Evolutionary conservation across 1,139 yeast genomes (phyloP).

Genomic region (Diutina neorugosa): DNA sequence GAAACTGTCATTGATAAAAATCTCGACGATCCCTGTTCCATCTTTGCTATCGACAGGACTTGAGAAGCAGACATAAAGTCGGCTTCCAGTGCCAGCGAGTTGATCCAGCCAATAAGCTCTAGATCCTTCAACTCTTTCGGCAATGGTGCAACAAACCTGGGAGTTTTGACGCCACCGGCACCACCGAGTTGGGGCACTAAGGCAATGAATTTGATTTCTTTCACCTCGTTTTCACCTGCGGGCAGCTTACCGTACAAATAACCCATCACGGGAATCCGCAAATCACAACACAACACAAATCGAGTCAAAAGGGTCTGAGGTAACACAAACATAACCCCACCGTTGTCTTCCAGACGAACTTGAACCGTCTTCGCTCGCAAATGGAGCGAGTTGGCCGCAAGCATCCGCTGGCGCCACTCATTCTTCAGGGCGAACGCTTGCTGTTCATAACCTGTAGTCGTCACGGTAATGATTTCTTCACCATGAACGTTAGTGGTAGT

Average conservation of each 20-base stretch:
- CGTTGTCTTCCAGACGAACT: constrained; percentile 25
- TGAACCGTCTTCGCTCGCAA: constrained; percentile 67
- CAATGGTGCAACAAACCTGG: constrained; percentile 18
- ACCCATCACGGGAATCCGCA: constrained; percentile 76
- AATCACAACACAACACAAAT: constrained; percentile 72
- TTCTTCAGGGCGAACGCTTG: constrained; percentile 72
- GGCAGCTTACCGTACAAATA: constrained; percentile 71
- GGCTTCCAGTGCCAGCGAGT: constrained; percentile 57
- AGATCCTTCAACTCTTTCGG: constrained; percentile 27
- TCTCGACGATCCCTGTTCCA: constrained; percentile 21
- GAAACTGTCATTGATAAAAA: constrained; percentile 55
- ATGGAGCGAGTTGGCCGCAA: constrained; percentile 63
- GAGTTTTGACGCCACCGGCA: constrained; percentile 51
- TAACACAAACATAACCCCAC: constrained; percentile 51
- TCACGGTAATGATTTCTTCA: constrained; percentile 87
- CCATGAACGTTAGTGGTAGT: constrained; percentile 89
- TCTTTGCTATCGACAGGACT: constrained; percentile 46
- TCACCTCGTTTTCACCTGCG: constrained; percentile 52
- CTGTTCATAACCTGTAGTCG: constrained; percentile 84
- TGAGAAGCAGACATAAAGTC: constrained; percentile 60
- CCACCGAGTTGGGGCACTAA: constrained; percentile 86
- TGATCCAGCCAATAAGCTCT: constrained; percentile 71
- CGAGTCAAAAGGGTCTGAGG: constrained; percentile 74
- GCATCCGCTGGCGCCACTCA: constrained; percentile 87
- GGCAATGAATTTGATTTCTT: constrained; percentile 67